Conservation (phyloP, 257 asterid species). For the Hygrophila difformis region DNA sequence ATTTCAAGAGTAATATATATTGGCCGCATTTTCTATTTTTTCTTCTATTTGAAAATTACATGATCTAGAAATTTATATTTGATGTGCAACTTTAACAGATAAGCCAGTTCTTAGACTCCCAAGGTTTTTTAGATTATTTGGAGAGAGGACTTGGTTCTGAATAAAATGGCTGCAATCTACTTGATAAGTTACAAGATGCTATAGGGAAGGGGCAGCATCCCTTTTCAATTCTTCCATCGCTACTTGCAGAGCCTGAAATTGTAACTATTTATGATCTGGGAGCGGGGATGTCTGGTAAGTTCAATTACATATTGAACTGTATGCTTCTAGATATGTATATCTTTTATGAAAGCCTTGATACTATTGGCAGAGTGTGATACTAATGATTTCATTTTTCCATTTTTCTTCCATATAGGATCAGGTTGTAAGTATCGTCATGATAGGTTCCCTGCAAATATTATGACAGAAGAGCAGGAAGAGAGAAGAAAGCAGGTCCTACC, state of each 20-base stretch:
- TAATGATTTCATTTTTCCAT: conserved; percentile 5
- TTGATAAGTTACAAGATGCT: conserved; percentile 94
- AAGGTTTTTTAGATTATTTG: conserved; percentile 89
- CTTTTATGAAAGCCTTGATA: too few species aligned
- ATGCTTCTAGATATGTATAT: too few species aligned
- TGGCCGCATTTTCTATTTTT: background rate
- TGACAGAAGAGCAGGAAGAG: conserved; percentile 83
- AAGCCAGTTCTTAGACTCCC: conserved; percentile 82
- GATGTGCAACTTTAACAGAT: conserved; percentile 48
- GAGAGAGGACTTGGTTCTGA: conserved; percentile 88
- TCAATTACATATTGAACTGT: background rate
- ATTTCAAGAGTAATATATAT: background rate
- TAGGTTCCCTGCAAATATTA: conserved; percentile 66
- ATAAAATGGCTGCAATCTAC: conserved; percentile 66
- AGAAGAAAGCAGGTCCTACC: conserved; percentile 85
- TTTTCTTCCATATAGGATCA: conserved; percentile 23
- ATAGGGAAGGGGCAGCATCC: conserved; percentile 89
- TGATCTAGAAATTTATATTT: conserved; percentile 10
- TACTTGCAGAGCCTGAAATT: conserved; percentile 47
- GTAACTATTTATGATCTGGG: conserved; percentile 58
- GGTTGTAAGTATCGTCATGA: conserved; percentile 63
- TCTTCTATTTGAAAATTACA: too few species aligned
- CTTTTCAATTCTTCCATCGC: conserved; percentile 52
- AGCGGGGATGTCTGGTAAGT: conserved; percentile 46
- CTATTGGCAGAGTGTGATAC: conserved; percentile 10